Conservation (phyloP, 345 rosid genomes). For the Excoecaria agallocha region DNA sequence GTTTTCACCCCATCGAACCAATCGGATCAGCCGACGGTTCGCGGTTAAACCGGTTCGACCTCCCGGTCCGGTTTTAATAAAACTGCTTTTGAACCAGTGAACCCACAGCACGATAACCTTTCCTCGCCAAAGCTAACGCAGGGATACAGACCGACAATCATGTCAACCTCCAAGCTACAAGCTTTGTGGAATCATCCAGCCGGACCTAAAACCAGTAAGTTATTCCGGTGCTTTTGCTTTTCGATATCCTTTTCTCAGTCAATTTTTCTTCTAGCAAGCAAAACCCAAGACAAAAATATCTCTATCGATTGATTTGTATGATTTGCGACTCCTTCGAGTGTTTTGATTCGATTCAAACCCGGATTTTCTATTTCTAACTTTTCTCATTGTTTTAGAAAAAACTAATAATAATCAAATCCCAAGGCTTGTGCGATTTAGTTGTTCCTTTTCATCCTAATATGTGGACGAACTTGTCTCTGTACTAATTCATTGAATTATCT, state of each 20-base stretch:
- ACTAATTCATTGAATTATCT: background rate
- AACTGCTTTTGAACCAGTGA: no score
- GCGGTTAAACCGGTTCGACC: no score
- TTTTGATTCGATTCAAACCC: background rate
- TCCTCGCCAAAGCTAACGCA: background rate
- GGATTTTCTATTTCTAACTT: background rate
- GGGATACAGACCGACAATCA: constrained; percentile 7
- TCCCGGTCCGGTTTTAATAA: no score
- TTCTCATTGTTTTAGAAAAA: background rate
- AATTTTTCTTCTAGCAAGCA: background rate
- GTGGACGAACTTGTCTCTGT: background rate
- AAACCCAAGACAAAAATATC: background rate
- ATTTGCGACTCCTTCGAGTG: background rate
- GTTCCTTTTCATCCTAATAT: background rate
- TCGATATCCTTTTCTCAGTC: background rate
- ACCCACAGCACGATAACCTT: background rate
- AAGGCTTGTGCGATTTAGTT: background rate
- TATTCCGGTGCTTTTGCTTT: background rate
- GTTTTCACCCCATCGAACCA: no score
- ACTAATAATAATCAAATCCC: background rate
- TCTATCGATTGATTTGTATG: background rate
- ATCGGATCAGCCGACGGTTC: no score
- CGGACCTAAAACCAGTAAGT: constrained; percentile 89
- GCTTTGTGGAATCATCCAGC: constrained; percentile 95
- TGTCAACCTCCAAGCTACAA: constrained; percentile 81